Evolutionary conservation across 257 asterid genomes (phyloP), one percentile per base, ranked within the genome.

Genomic region (Solanum acaule): DNA sequence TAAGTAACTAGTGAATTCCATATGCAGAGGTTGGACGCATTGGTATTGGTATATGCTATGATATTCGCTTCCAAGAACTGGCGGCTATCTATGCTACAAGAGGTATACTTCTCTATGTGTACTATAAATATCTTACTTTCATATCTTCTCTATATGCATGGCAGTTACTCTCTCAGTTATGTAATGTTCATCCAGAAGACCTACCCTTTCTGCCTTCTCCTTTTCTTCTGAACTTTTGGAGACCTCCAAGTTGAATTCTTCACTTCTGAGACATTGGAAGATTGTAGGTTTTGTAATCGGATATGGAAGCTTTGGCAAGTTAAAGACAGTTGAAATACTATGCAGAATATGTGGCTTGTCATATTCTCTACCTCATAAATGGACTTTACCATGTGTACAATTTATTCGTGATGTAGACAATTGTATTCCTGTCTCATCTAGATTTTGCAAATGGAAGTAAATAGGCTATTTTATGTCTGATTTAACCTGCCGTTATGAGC

Each of bases 11-110:
- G 46, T 42, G 76, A 82, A 49, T 93, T 87, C 61, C 89, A 71
- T 88, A 70, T 90, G 92, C 91, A 95, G 98, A 93, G 87, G 98
- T 95, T 81, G 98, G 98, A 20, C 97, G 98, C 84, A 93, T 95
- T 89, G 98, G 98, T 68, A 92, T 94, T 81, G 98, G 98, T 84
- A 95, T 95, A 91, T 94, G 98, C 88, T 95, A 95, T 86, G 98
- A 95, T 91, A 94, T 95, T 90, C 94, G 93, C 52, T 95, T 95
- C 90, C 98, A 94, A 89, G 98, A 95, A 90, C 92, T 95, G 88
- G 95, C 98, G 22, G 94, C 97, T 13, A 93, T 95, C 90, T 95
- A 95, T 91, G 98, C 98, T 31, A 95, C 96, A 88, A 91, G 98
- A 92, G 98, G 98, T 94, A 88, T 61, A 88, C 27, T 89, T 20